Conservation (phyloP, 805 yeast genomes). For the Saccharomycopsis fermentans region DNA sequence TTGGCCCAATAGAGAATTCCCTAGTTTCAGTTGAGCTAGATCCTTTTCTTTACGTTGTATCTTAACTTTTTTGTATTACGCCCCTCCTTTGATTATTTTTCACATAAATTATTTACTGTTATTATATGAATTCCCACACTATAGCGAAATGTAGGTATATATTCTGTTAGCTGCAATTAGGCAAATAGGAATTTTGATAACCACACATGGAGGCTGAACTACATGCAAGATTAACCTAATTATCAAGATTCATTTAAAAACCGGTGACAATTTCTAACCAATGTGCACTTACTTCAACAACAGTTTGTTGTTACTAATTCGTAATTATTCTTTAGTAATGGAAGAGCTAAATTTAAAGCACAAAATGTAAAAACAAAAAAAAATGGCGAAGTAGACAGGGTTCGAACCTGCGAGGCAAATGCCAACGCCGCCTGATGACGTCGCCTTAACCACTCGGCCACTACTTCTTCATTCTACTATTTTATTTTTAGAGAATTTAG, state of each 20-base stretch:
- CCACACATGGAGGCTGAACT: not conserved
- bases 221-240: too few species aligned
- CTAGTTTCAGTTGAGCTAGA: too few species aligned
- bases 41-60: not conserved
- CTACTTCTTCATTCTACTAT: not conserved
- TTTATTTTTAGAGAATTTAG: too few species aligned
- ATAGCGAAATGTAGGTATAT: not conserved
- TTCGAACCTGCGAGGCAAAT: conserved; percentile 1
- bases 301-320: too few species aligned
- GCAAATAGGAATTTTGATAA: too few species aligned
- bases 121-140: not conserved
- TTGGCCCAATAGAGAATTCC: conserved; percentile 57
- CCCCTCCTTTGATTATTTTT: not conserved
- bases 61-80: not conserved
- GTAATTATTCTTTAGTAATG: too few species aligned
- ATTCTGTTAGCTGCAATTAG: too few species aligned
- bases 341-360: too few species aligned
- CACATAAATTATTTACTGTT: not conserved
- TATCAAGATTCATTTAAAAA: too few species aligned
- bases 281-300: too few species aligned
- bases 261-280: too few species aligned
- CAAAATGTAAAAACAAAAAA: too few species aligned
- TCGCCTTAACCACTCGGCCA: conserved; percentile 3
- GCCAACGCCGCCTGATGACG: conserved; percentile 3
- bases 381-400: conserved; percentile 3